phyloP scores from a whole-genome alignment of 192 early-diverging fungal genomes.

The Obelidium mucronatum region DNA sequence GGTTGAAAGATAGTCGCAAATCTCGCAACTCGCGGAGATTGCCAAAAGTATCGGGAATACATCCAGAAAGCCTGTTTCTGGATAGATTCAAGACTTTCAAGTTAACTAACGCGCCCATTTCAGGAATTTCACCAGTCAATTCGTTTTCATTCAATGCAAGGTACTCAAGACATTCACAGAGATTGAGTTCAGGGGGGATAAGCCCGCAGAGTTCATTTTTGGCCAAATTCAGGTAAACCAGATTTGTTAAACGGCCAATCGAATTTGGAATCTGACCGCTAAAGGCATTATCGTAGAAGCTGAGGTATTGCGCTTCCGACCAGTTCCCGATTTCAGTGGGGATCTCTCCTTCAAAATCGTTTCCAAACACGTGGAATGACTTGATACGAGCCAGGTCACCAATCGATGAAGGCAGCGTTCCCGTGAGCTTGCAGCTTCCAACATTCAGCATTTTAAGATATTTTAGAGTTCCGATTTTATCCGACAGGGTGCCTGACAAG shows the following conservation, averaged over 20 bases:
- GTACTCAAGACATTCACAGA: not conserved
- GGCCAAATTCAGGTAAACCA: not conserved
- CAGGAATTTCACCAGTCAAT: not conserved
- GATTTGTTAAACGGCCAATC: not conserved
- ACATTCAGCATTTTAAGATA: constrained; percentile 8
- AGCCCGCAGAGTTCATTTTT: not conserved
- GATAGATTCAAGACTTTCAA: not conserved
- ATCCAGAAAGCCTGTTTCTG: not conserved
- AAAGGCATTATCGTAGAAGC: not conserved
- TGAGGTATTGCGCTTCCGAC: not conserved
- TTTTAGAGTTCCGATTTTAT: not conserved
- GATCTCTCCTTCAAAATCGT: not conserved
- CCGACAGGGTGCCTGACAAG: not conserved
- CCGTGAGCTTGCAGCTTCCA: not conserved
- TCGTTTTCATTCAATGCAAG: not conserved
- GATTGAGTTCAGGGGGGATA: not conserved
- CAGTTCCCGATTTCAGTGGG: not conserved
- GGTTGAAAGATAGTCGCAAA: not conserved
- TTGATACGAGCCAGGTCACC: not conserved
- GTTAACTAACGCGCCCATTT: not conserved
- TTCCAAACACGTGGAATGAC: not conserved
- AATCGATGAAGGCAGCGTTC: not conserved
- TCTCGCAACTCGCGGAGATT: not conserved
- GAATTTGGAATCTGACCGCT: not conserved
- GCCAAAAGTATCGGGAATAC: not conserved